Percentiles rank a stretch among this genome's conserved stretches.
These are phyloP conservation scores for Forsythia viridissima DNA, from an alignment of 257 asterid species.

Conservation along the genomic window DNA sequence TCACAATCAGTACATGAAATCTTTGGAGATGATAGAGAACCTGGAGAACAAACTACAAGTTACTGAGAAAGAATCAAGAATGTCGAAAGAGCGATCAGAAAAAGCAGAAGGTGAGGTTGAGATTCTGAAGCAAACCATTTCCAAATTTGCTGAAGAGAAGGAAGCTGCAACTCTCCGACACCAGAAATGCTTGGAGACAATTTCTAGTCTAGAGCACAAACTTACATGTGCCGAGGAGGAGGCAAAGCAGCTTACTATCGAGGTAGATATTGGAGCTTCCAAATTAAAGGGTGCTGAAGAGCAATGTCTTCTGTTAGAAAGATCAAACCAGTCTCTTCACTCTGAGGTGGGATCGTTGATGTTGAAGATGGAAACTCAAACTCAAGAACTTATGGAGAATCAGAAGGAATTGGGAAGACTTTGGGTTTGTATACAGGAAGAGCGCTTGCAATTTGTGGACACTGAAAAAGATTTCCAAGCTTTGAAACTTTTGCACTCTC, in stretches of 20 bases:
- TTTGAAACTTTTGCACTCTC: slow-evolving; percentile 83
- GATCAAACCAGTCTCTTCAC: slow-evolving; percentile 72
- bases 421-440: slow-evolving; percentile 88
- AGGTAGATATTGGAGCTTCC: slow-evolving; percentile 59
- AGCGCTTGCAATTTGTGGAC: slow-evolving; percentile 80
- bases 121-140: slow-evolving; percentile 55
- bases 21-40: slow-evolving; percentile 66
- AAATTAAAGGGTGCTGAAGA: slow-evolving; percentile 80
- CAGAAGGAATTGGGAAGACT: slow-evolving; percentile 82
- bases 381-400: slow-evolving; percentile 85
- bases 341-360: slow-evolving; percentile 73
- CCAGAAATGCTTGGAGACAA: slow-evolving; percentile 60
- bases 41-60: slow-evolving; percentile 69
- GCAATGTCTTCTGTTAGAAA: slow-evolving; percentile 62
- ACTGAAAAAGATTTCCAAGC: slow-evolving; percentile 97
- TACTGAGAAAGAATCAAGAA: slow-evolving; percentile 61
- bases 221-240: slow-evolving; percentile 66
- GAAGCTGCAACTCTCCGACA: slow-evolving; percentile 62
- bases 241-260: slow-evolving; percentile 57
- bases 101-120: slow-evolving; percentile 75
- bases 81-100: slow-evolving; percentile 68
- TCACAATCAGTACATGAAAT: slow-evolving; percentile 66
- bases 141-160: slow-evolving; percentile 64
- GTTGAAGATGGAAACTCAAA: slow-evolving; percentile 71
- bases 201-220: slow-evolving; percentile 59